These are phyloP conservation scores for Halophytophthora polymorphica DNA, from an alignment of 352 stramenopile genomes.

Conservation along the genomic window DNA sequence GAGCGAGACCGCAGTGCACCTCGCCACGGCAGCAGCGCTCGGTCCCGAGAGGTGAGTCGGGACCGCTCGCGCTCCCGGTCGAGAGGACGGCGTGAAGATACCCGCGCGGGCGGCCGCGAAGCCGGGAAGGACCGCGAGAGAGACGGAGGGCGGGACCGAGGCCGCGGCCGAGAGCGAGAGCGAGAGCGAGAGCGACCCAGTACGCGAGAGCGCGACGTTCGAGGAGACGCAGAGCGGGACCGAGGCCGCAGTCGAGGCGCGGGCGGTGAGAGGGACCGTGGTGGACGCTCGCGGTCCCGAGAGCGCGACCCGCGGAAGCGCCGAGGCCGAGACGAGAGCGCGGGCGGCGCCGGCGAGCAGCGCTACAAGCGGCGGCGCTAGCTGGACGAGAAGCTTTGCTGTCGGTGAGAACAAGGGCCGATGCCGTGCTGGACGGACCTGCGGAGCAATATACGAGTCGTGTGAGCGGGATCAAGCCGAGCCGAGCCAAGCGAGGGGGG, in stretches of 20 bases:
- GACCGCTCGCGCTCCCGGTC: constrained; percentile 60
- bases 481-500: too few species aligned
- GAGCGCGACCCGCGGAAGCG: constrained; percentile 71
- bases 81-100: constrained; percentile 29
- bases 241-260: constrained; percentile 10
- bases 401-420: not conserved
- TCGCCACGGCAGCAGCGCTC: constrained; percentile 11
- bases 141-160: constrained; percentile 6
- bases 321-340: constrained; percentile 50
- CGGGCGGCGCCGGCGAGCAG: constrained; percentile 20
- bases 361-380: constrained; percentile 55
- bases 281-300: constrained; percentile 42
- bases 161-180: constrained; percentile 14
- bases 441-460: too few species aligned
- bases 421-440: too few species aligned
- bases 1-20: constrained; percentile 22
- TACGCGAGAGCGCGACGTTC: not conserved
- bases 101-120: constrained; percentile 17
- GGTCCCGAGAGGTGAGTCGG: constrained; percentile 41
- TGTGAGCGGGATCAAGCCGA: too few species aligned
- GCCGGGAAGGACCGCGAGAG: constrained; percentile 7
- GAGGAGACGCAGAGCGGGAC: constrained; percentile 7
- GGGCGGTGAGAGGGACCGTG: constrained; percentile 21
- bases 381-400: not conserved
- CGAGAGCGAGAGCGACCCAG: constrained; percentile 7